Conservation (phyloP, 768 basidiomycete species). For the Leucosporidium scottii region DNA sequence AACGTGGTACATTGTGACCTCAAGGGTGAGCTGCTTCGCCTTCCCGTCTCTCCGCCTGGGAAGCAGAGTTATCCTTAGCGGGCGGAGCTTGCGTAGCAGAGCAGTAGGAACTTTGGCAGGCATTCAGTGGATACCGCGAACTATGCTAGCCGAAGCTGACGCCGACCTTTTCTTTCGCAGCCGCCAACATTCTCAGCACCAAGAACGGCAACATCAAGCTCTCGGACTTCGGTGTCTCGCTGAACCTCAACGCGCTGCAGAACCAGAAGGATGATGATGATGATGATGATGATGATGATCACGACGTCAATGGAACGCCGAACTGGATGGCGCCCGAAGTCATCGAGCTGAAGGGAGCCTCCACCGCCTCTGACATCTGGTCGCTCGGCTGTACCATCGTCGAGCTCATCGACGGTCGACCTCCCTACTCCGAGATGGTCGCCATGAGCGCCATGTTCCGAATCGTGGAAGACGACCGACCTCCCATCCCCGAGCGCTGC, state of each 20-base stretch:
- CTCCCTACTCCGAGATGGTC: constrained; percentile 77
- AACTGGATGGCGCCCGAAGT: constrained; percentile 99
- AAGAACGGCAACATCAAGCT: constrained; percentile 97
- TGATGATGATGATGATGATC: no score
- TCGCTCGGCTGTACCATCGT: constrained; percentile 90
- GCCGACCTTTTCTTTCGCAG: constrained; percentile 36
- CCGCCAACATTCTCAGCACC: constrained; percentile 96
- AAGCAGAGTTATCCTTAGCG: no score
- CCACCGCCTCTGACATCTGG: constrained; percentile 92
- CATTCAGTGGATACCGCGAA: no score
- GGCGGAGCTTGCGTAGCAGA: no score
- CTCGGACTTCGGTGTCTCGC: constrained; percentile 93
- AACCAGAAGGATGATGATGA: constrained; percentile 69
- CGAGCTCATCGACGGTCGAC: constrained; percentile 83
- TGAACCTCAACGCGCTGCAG: constrained; percentile 83
- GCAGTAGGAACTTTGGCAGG: no score
- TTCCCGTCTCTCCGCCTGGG: no score
- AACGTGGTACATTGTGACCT: constrained; percentile 96
- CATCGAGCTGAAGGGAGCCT: constrained; percentile 87
- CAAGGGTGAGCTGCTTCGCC: constrained; percentile 48
- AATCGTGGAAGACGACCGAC: constrained; percentile 81
- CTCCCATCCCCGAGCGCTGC: constrained; percentile 72
- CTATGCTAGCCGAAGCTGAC: no score
- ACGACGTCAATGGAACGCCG: constrained; percentile 67
- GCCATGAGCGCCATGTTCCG: constrained; percentile 76